Percentiles rank a stretch among this genome's conserved stretches.
phyloP scores from a whole-genome alignment of 805 yeast species.

The Pichia pseudocactophila region DNA sequence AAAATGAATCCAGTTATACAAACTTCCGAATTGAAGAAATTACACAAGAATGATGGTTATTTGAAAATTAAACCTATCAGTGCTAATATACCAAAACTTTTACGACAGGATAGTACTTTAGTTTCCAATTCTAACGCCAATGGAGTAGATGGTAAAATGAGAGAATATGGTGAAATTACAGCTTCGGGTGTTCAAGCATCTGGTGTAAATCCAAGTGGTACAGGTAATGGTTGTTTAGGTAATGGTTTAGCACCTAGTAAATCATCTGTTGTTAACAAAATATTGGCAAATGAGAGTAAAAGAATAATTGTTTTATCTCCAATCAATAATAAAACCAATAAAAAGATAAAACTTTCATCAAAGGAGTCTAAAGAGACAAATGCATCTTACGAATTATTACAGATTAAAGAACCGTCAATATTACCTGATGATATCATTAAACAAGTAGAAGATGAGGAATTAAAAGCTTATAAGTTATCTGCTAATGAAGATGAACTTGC shows the following conservation, averaged over 20 bases:
- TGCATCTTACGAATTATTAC: too few relatives aligned
- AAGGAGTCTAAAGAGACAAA: background rate
- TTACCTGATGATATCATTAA: background rate
- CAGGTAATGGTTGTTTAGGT: slow-evolving; percentile 29
- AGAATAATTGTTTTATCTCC: slow-evolving; percentile 10
- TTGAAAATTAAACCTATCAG: background rate
- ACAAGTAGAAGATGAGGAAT: slow-evolving; percentile 1
- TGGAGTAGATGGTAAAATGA: slow-evolving; percentile 17
- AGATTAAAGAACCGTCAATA: background rate
- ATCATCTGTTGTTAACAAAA: slow-evolving; percentile 47
- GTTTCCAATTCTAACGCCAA: slow-evolving; percentile 2
- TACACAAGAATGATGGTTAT: background rate
- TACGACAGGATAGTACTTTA: slow-evolving; percentile 15
- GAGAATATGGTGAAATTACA: slow-evolving; percentile 44
- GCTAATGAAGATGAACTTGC: slow-evolving; percentile 9
- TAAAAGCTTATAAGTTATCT: background rate
- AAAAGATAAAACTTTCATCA: background rate
- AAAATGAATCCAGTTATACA: slow-evolving; percentile 2
- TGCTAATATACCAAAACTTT: slow-evolving; percentile 15
- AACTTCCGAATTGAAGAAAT: background rate
- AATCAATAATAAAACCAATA: background rate
- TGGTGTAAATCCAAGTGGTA: slow-evolving; percentile 17
- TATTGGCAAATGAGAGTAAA: slow-evolving; percentile 30
- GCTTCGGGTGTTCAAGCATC: slow-evolving; percentile 45
- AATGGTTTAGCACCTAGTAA: slow-evolving; percentile 57